Evolutionary conservation across 1,284 basidiomycete species (phyloP).

Genomic region (Malassezia pachydermatis): DNA sequence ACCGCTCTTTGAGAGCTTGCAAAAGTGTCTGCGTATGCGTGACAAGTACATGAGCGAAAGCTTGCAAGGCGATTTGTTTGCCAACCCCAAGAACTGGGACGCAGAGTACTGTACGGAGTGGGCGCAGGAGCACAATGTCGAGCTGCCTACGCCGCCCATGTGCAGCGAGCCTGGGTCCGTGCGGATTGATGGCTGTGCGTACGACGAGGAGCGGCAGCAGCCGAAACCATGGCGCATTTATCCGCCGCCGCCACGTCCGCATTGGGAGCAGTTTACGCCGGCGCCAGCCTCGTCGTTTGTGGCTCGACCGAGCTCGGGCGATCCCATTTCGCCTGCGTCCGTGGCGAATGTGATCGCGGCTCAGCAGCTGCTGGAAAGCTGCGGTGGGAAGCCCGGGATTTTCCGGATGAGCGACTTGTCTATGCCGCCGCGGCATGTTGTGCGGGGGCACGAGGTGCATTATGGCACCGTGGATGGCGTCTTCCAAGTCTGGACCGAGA

Average conservation of each 20-base stretch:
- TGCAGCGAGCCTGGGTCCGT: conserved; percentile 16
- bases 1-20: conserved; percentile 35
- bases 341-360: conserved; percentile 43
- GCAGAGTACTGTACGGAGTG: conserved; percentile 38
- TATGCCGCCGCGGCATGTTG: conserved; percentile 27
- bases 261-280: conserved; percentile 47
- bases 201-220: conserved; percentile 17
- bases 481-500: conserved; percentile 33
- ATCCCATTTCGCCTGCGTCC: conserved; percentile 39
- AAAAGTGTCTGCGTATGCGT: conserved; percentile 39
- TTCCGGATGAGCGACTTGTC: conserved; percentile 29
- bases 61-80: conserved; percentile 38
- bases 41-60: conserved; percentile 44
- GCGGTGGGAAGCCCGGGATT: conserved; percentile 42
- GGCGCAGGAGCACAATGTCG: conserved; percentile 2
- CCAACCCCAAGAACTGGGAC: conserved; percentile 48
- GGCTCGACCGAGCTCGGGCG: conserved; percentile 24
- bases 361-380: conserved; percentile 39
- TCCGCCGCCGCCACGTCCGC: conserved; percentile 43
- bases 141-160: conserved; percentile 7
- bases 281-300: conserved; percentile 42
- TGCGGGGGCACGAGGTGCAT: conserved; percentile 20
- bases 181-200: conserved; percentile 39
- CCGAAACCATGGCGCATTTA: conserved; percentile 47
- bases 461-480: conserved; percentile 43